Conservation (phyloP, 2,329 filamentous ascomycete species). For the Fusarium haematococcum region DNA sequence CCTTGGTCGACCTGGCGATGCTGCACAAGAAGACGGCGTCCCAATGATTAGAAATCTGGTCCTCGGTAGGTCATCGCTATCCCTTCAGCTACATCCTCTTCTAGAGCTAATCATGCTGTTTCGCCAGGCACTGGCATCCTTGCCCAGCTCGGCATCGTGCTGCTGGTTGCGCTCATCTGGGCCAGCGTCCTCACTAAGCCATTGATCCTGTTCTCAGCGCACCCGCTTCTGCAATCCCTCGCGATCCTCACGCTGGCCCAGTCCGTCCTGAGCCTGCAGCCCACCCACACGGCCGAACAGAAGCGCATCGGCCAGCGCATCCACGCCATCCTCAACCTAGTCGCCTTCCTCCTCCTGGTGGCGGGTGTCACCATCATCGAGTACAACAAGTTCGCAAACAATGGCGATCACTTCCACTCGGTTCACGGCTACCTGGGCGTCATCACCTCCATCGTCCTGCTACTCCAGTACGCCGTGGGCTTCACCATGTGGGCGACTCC, state of each 20-base stretch:
- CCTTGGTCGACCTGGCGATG: constrained; percentile 74
- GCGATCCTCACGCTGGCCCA: constrained; percentile 82
- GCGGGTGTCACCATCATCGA: constrained; percentile 79
- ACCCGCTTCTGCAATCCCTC: constrained; percentile 78
- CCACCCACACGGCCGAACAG: constrained; percentile 81
- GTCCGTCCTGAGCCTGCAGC: constrained; percentile 87
- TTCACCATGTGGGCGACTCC: constrained; percentile 86
- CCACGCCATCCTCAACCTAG: constrained; percentile 78
- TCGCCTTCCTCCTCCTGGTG: constrained; percentile 71
- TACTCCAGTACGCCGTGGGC: constrained; percentile 81
- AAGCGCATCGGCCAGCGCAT: constrained; percentile 71
- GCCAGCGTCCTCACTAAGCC: constrained; percentile 76
- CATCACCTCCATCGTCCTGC: constrained; percentile 75
- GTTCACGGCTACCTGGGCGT: constrained; percentile 87
- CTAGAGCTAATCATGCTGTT: constrained; percentile 7
- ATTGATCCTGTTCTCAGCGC: constrained; percentile 86
- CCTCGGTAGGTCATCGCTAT: constrained; percentile 67
- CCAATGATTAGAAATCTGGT: constrained; percentile 78
- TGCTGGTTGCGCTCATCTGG: constrained; percentile 84
- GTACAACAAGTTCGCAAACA: constrained; percentile 82
- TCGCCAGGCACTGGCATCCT: constrained; percentile 80
- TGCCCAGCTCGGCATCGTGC: constrained; percentile 81
- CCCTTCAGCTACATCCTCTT: background rate
- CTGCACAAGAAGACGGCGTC: constrained; percentile 73
- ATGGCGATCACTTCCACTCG: constrained; percentile 80